Conservation (phyloP, 2,329 filamentous ascomycete species). For the Botryotinia narcissicola region DNA sequence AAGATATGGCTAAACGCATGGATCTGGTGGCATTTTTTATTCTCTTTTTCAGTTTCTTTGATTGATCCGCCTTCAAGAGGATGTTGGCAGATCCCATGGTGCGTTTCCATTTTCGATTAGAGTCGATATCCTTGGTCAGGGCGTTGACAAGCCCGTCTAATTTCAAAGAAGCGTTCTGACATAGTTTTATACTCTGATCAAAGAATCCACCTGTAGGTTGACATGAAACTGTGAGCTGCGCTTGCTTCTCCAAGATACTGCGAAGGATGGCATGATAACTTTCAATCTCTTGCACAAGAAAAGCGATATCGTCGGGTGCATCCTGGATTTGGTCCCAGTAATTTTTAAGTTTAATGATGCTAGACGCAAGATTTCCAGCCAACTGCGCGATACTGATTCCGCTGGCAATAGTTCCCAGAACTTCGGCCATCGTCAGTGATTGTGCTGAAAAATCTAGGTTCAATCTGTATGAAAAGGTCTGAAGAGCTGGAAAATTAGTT, state of each 20-base stretch:
- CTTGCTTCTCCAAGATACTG: conserved; percentile 18
- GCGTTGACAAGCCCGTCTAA: conserved; percentile 15
- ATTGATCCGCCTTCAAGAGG: conserved; percentile 20
- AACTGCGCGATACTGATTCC: conserved; percentile 21
- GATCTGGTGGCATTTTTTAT: conserved; percentile 21
- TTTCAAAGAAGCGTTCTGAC: conserved; percentile 15
- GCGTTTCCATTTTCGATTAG: conserved; percentile 18
- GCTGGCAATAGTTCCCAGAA: conserved; percentile 22
- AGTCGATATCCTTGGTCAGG: conserved; percentile 12
- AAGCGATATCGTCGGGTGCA: conserved; percentile 20
- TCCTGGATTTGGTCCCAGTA: conserved; percentile 26
- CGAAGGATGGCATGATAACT: conserved; percentile 17
- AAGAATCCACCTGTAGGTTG: background rate
- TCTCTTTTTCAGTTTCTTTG: conserved; percentile 21
- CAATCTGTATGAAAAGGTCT: background rate
- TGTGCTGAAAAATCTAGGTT: background rate
- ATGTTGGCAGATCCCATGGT: conserved; percentile 20
- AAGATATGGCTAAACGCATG: conserved; percentile 18
- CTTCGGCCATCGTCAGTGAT: conserved; percentile 19
- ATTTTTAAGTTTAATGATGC: conserved; percentile 25
- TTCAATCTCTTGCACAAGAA: conserved; percentile 22
- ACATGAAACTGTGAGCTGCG: background rate
- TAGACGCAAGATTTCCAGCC: conserved; percentile 17
- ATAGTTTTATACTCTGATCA: conserved; percentile 20
- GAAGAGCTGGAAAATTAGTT: no score